Base-by-base conservation (phyloP, 2,329 filamentous ascomycete species). In the Pseudocercospora fuligena region DNA sequence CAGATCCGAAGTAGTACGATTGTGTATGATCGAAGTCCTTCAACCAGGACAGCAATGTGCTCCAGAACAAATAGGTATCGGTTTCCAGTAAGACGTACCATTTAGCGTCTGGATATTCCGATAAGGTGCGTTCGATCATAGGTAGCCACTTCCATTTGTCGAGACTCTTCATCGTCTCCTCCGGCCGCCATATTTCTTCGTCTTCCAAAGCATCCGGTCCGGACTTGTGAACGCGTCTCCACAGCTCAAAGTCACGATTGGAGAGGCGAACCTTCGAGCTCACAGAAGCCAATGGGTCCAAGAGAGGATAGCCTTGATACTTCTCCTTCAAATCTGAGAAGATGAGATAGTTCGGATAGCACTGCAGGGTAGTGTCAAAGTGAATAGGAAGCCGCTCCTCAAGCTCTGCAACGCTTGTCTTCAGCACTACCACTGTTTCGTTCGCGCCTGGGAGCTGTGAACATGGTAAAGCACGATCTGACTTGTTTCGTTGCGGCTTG, bases 31-130 rank as follows among this genome's bases (percentile, higher is more conserved):
- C 79, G 67, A 84, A 80, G 21, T 78, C 80, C 19, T 78, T 78
- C 16, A 85, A 77, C 63, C 83, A 80, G 5, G 79, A 79, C 60
- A 84, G 83, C 51, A 80, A 53, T 43, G 76, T 80, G 51, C 75
- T 73, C 79, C 79, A 81, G 21, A 79, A 72, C 9, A 82, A 67
- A 66, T 79, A 85, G 47, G 84, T 85, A 70, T 86, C 83, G 1
- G 82, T 82, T 66, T 86, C 84, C 49, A 84, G 79, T 69, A 86
- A 86, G 61, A 86, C 80, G 69, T 83, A 86, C 80, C 85, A 86
- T 58, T 82, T 79, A 63, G 79, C 80, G 31, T 79, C 75, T 0
- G 84, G 84, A 47, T 81, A 82, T 31, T 70, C 66, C 1, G 66
- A 54, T 12, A 66, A 69, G 1, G 72, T 70, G 33, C 59, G 63